Conservation (phyloP, 2,329 filamentous ascomycete species). For the Alternaria rosae region DNA sequence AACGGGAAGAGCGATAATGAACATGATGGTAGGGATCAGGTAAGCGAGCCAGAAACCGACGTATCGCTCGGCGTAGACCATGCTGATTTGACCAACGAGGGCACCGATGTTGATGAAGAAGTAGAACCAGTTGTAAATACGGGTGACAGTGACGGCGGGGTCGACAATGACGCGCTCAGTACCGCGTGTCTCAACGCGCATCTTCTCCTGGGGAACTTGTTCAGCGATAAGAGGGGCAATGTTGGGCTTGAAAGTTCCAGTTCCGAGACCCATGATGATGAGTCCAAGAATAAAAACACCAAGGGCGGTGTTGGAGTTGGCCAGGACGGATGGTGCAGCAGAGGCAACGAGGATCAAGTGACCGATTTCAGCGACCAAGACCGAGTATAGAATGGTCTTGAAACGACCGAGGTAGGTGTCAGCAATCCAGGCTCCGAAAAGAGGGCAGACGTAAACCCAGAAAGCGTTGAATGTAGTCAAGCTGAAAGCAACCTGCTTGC, state of each 20-base stretch:
- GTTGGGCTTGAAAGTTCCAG: constrained; percentile 75
- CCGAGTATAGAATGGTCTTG: constrained; percentile 65
- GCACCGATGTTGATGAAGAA: constrained; percentile 51
- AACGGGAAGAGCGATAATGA: constrained; percentile 66
- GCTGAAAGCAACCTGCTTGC: constrained; percentile 61
- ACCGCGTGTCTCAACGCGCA: constrained; percentile 50
- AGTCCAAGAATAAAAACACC: constrained; percentile 64
- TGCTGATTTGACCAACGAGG: constrained; percentile 45
- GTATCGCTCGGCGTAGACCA: constrained; percentile 51
- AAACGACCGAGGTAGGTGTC: constrained; percentile 69
- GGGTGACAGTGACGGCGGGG: constrained; percentile 69
- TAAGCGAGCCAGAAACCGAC: constrained; percentile 78
- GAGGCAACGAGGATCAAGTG: constrained; percentile 63
- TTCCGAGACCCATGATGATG: constrained; percentile 70
- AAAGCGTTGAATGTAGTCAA: constrained; percentile 63
- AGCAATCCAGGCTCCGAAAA: constrained; percentile 65
- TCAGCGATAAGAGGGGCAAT: constrained; percentile 65
- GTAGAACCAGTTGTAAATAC: constrained; percentile 68
- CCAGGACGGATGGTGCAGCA: constrained; percentile 61
- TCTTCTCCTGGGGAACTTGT: constrained; percentile 68
- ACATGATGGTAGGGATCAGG: constrained; percentile 71
- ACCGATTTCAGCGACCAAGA: constrained; percentile 65
- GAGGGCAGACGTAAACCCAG: constrained; percentile 66
- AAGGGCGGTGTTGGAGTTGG: constrained; percentile 58
- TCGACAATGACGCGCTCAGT: constrained; percentile 71